These are phyloP conservation scores for Ampelocalamus luodianensis DNA, from an alignment of 176 grass and related monocot species.

Conservation along the genomic window DNA sequence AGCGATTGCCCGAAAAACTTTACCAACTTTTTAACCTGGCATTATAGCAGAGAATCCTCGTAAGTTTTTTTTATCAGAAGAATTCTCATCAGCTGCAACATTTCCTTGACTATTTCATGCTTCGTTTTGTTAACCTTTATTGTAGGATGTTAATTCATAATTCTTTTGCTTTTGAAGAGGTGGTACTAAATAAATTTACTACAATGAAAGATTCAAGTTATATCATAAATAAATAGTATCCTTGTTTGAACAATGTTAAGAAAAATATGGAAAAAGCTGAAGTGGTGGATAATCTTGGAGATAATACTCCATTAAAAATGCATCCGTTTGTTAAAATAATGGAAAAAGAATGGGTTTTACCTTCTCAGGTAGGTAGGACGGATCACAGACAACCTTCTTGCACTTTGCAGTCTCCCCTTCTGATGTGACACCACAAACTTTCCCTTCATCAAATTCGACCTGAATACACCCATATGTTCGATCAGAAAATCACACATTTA, in stretches of 20 bases:
- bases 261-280: neutral
- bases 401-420: constrained; percentile 86
- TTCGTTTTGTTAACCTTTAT: neutral
- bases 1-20: constrained; percentile 86
- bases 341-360: constrained; percentile 39
- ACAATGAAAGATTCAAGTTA: neutral
- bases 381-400: constrained; percentile 89
- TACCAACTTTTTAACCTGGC: constrained; percentile 75
- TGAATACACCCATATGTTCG: constrained; percentile 40
- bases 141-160: neutral
- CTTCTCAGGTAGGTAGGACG: constrained; percentile 77
- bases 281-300: neutral
- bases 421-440: constrained; percentile 77
- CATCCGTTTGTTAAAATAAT: constrained; percentile 26
- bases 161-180: neutral
- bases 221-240: neutral
- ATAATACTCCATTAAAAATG: constrained; percentile 11
- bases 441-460: constrained; percentile 82
- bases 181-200: neutral
- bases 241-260: neutral
- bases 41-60: neutral
- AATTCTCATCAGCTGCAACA: constrained; percentile 13
- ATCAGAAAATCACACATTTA: constrained; percentile 3
- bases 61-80: neutral
- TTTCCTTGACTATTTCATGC: neutral